Evolutionary conservation across 495 filamentous ascomycete species (phyloP).

Genomic region (Neurospora sp.): DNA sequence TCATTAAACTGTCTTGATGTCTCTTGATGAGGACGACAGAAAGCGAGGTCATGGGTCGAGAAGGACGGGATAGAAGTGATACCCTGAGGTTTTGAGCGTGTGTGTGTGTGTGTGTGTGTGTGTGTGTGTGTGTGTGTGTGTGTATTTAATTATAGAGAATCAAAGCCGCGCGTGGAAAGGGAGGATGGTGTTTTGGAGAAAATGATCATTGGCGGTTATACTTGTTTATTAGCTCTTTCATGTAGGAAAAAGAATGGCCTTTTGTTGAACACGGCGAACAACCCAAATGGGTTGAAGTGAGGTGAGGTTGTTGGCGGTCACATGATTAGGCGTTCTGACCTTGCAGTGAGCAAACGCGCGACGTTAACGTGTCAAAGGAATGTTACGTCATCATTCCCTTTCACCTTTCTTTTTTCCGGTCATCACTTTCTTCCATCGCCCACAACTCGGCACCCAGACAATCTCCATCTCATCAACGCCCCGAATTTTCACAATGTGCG

Average conservation of each 20-base stretch:
- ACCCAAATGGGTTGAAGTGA: neutral
- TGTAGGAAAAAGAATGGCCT: neutral
- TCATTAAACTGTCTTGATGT: neutral
- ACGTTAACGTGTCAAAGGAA: neutral
- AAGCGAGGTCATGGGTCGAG: neutral
- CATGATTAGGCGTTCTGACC: constrained; percentile 13
- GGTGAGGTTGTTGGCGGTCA: constrained; percentile 1
- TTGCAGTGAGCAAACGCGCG: neutral
- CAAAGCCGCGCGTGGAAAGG: neutral
- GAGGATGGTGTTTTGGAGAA: neutral
- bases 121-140: neutral
- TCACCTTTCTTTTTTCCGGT: neutral
- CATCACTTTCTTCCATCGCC: neutral
- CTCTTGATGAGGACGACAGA: neutral
- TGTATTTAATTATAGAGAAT: neutral
- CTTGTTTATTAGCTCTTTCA: neutral
- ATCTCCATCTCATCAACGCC: neutral
- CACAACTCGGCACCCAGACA: neutral
- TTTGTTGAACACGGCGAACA: neutral
- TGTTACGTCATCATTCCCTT: neutral
- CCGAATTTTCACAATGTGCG: constrained; percentile 54
- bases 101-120: neutral
- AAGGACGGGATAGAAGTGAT: neutral
- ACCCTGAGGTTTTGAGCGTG: neutral
- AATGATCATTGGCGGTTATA: neutral